Base-by-base conservation (phyloP, 2,329 filamentous ascomycete genomes). In the Davidsoniella virescens region DNA sequence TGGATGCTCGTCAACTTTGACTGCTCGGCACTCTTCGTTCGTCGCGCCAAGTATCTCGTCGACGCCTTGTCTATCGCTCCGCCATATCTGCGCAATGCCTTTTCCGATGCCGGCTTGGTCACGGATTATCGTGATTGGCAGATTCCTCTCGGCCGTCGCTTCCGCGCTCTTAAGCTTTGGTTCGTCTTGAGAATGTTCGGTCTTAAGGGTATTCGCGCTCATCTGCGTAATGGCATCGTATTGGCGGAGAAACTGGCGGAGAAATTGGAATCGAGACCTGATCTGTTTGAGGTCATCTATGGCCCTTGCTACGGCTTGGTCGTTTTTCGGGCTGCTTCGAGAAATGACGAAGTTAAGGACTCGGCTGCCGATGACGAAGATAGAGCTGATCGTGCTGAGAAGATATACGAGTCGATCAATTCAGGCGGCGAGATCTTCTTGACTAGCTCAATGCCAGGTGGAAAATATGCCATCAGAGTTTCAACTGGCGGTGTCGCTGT, bases 51-150 rank as follows among this genome's bases (percentile, higher is more conserved):
- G 50, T 80, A 87, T 65, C 75, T 96, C n/a, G 86, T 83, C 41
- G 73, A 81, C 54, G 84, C 87, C 0, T 73, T 94, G 40, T 80
- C 77, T 60, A 82, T 92, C 61, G 82, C 82, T 14, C 85, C 85
- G 0, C 74, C 82, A 4, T 95, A 94, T 67, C 76, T 95, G 25
- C 65, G 80, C 55, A 95, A 95, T 65, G 69, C 77, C 3, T 87
- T 81, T 67, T 84, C 82, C 3, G 86, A 92, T 58, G 76, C 74
- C 37, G 87, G 87, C 0, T 73, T 90, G 2, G 90, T 95, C 1
- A 94, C 87, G 20, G 90, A 96, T 65, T 95, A 94, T 69, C 78
- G 90, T 44, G 88, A 96, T 70, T 96, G 90, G 90, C 87, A 94
- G 67, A 93, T 96, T 59, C 87, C 90, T 0, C 78, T 96, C 0